Evolutionary conservation across 805 yeast species (phyloP), one percentile per base, ranked within the genome.

Genomic region (Candida alai): DNA sequence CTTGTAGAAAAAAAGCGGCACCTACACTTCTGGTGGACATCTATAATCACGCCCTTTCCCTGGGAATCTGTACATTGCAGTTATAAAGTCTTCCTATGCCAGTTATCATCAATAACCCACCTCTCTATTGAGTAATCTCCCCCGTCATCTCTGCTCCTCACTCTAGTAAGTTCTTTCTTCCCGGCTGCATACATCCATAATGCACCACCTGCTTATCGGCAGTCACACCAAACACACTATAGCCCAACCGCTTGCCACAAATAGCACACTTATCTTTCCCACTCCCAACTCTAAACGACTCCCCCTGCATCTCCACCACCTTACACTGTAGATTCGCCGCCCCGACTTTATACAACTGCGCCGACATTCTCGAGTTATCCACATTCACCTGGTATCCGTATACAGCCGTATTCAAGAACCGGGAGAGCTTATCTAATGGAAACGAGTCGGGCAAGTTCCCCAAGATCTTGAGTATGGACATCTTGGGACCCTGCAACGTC

Each of bases 241-340:
- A 66, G 3, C 80, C 80, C 21, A 82, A 58, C 9, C 62, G 53
- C 44, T 77, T 78, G 15, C 63, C 58, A 55, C 95, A 86, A 12
- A 76, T 65, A 2, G 56, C 47, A 51, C 95, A 86, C n/a, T 52
- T 53, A 22, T 68, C 61, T 22, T 49, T 53, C 11, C 56, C 56
- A 13, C 67, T 62, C 10, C 72, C 68, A 9, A 72, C 30, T 43
- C 51, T 2, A 58, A 59, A 54, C 48, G 61, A 47, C 36, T 56
- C 42, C 51, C 65, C 45, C 54, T 59, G 67, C 25, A 53, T 48
- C 16, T 52, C 52, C 41, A 68, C 61, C n/a, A 71, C 56, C 30
- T 52, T 57, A 45, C 66, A 70, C 45, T 67, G 70, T 12, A 64
- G 59, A 41, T 71, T 67, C 6, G 75, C 60, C 21, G 76, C 49